These are phyloP conservation scores for Colletotrichum sp. DNA, from an alignment of 2,329 filamentous ascomycete genomes.

Conservation along the genomic window DNA sequence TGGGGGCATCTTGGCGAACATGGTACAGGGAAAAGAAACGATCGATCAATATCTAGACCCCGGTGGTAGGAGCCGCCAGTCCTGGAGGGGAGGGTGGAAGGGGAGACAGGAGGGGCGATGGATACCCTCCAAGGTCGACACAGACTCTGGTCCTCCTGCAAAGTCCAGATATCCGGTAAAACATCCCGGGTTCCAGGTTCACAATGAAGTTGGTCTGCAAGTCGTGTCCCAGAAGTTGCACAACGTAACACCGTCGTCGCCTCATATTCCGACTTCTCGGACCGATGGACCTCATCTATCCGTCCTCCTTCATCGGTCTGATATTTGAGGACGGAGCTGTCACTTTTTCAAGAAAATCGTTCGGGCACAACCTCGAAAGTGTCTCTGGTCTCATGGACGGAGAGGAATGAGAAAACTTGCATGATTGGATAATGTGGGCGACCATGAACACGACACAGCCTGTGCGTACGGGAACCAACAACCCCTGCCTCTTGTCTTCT, in stretches of 20 bases:
- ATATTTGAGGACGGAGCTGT: background rate
- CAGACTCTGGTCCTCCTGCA: background rate
- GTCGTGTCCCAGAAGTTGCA: background rate
- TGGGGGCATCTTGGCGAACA: background rate
- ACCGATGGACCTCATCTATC: background rate
- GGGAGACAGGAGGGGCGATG: background rate
- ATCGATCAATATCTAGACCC: background rate
- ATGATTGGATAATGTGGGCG: background rate
- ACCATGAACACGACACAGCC: background rate
- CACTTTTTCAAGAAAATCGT: background rate
- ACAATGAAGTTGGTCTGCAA: background rate
- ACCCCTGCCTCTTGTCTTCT: background rate
- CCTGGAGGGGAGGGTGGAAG: background rate
- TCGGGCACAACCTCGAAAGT: background rate
- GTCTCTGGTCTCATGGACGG: background rate
- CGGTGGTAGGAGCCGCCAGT: background rate
- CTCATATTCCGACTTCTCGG: background rate
- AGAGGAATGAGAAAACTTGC: background rate
- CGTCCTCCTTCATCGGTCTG: background rate
- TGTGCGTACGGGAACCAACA: background rate
- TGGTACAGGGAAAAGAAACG: background rate
- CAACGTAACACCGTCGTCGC: background rate
- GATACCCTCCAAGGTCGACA: background rate
- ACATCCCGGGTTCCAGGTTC: background rate
- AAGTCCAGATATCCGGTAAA: background rate